Percentiles rank a stretch among this genome's conserved stretches.
Evolutionary conservation across 768 basidiomycete genomes (phyloP).

Genomic region (Lactarius sp.): DNA sequence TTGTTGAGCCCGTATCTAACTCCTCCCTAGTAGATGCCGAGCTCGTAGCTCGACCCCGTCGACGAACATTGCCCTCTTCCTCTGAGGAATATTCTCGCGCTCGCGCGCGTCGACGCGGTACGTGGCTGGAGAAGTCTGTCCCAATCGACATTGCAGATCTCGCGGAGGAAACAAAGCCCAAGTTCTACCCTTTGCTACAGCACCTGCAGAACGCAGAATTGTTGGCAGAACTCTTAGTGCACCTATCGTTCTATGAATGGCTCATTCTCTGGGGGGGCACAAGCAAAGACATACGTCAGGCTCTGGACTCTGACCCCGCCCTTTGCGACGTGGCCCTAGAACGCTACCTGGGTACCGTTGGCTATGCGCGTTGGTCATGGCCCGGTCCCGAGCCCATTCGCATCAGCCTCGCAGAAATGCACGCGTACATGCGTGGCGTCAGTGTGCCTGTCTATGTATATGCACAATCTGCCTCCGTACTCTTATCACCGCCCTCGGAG

Average conservation of each 20-base stretch:
- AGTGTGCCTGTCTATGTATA: slow-evolving; percentile 73
- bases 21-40: slow-evolving; percentile 11
- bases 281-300: slow-evolving; percentile 48
- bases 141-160: slow-evolving; percentile 36
- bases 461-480: slow-evolving; percentile 53
- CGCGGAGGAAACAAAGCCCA: slow-evolving; percentile 29
- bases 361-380: slow-evolving; percentile 66
- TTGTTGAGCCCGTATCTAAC: background rate
- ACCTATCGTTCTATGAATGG: slow-evolving; percentile 72
- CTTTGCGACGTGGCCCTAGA: slow-evolving; percentile 64
- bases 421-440: slow-evolving; percentile 75
- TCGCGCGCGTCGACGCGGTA: slow-evolving; percentile 39
- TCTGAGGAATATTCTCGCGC: slow-evolving; percentile 40
- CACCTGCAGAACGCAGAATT: slow-evolving; percentile 53
- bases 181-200: slow-evolving; percentile 46
- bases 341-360: slow-evolving; percentile 63
- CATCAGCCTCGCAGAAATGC: slow-evolving; percentile 70
- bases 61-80: slow-evolving; percentile 26
- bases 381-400: slow-evolving; percentile 49
- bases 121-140: slow-evolving; percentile 37
- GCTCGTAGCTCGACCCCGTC: slow-evolving; percentile 11
- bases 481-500: slow-evolving; percentile 43
- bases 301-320: slow-evolving; percentile 44
- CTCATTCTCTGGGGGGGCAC: slow-evolving; percentile 48
- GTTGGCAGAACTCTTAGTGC: slow-evolving; percentile 50